These are phyloP conservation scores for Solanum gandarillasii DNA, from an alignment of 257 asterid species.

Conservation along the genomic window DNA sequence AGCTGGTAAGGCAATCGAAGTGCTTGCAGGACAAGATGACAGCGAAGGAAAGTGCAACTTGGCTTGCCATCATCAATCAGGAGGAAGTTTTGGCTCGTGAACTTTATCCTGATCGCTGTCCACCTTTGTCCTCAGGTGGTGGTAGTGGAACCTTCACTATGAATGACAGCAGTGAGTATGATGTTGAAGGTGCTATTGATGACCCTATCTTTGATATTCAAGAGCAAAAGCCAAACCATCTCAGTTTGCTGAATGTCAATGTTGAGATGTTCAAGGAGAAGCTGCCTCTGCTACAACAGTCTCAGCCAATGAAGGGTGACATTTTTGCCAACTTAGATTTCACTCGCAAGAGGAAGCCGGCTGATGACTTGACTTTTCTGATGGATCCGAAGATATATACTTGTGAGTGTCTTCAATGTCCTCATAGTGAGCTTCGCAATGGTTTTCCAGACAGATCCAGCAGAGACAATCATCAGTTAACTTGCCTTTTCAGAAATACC, in stretches of 20 bases:
- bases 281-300: constrained; percentile 13
- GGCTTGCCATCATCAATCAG: constrained; percentile 48
- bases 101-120: constrained; percentile 36
- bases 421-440: neutral
- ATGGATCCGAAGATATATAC: constrained; percentile 24
- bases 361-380: constrained; percentile 11
- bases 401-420: constrained; percentile 8
- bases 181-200: constrained; percentile 30
- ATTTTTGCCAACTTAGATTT: constrained; percentile 23
- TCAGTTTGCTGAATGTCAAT: constrained; percentile 23
- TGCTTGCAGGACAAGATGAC: constrained; percentile 60
- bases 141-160: constrained; percentile 21
- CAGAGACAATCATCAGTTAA: constrained; percentile 10
- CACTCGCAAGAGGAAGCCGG: constrained; percentile 34
- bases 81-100: constrained; percentile 54
- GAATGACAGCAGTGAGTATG: constrained; percentile 42
- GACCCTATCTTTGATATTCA: constrained; percentile 31
- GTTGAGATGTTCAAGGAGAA: constrained; percentile 18
- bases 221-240: constrained; percentile 38
- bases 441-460: constrained; percentile 8
- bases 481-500: neutral
- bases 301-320: constrained; percentile 22
- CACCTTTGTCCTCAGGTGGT: constrained; percentile 21
- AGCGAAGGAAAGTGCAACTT: constrained; percentile 59
- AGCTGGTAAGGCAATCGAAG: constrained; percentile 46